Conservation (phyloP, 345 rosid genomes). For the Pistacia integerrima region DNA sequence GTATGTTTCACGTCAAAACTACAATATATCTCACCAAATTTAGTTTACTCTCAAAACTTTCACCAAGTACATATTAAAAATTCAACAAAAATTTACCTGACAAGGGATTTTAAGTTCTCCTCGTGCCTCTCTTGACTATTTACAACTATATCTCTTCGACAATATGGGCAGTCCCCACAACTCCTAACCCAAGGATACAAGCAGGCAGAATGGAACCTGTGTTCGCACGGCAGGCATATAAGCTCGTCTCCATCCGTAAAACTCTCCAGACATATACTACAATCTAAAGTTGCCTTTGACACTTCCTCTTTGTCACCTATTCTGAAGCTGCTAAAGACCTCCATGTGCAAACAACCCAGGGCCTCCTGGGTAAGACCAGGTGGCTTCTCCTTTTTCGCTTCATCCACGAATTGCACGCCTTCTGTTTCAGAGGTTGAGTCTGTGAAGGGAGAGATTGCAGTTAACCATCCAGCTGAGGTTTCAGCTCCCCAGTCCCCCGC, state of each 20-base stretch:
- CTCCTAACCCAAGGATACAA: slow-evolving; percentile 84
- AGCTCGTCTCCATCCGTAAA: slow-evolving; percentile 64
- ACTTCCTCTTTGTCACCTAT: slow-evolving; percentile 24
- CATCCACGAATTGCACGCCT: slow-evolving; percentile 28
- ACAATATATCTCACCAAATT: neutral
- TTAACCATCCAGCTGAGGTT: slow-evolving; percentile 21
- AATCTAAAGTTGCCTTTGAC: slow-evolving; percentile 44
- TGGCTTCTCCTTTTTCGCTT: slow-evolving; percentile 56
- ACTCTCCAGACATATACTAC: slow-evolving; percentile 88
- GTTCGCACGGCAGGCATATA: slow-evolving; percentile 60
- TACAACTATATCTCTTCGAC: slow-evolving; percentile 59
- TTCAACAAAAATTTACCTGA: neutral
- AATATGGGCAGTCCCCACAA: slow-evolving; percentile 95
- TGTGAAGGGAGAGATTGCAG: slow-evolving; percentile 25
- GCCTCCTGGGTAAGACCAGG: slow-evolving; percentile 70
- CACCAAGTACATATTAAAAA: neutral
- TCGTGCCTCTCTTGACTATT: slow-evolving; percentile 8
- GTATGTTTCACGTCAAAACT: neutral
- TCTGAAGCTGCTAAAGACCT: slow-evolving; percentile 42
- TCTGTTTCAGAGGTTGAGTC: slow-evolving; percentile 34
- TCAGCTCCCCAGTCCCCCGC: slow-evolving; percentile 47
- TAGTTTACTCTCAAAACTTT: neutral
- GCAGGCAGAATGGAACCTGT: slow-evolving; percentile 75
- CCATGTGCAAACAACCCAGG: slow-evolving; percentile 48
- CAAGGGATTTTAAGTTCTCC: slow-evolving; percentile 6